Conservation (phyloP, 2,329 filamentous ascomycete genomes). For the Alternaria ventricosa region DNA sequence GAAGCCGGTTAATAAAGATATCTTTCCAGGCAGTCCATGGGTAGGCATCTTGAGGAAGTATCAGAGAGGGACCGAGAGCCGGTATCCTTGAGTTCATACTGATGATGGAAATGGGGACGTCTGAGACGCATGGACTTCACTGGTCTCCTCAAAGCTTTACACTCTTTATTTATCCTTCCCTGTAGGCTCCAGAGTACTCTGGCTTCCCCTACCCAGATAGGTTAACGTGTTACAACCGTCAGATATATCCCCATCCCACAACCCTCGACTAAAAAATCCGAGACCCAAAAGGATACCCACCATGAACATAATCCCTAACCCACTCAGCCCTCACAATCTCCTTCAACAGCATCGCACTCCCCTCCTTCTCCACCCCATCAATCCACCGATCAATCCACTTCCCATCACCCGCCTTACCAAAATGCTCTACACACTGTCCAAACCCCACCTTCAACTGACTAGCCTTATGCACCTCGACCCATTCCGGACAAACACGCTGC, state of each 20-base stretch:
- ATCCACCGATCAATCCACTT: background rate
- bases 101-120: background rate
- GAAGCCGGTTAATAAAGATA: background rate
- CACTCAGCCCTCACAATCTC: background rate
- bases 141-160: too few relatives aligned
- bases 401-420: background rate
- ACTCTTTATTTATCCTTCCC: too few relatives aligned
- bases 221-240: too few relatives aligned
- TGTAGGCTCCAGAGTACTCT: too few relatives aligned
- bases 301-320: background rate
- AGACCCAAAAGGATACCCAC: background rate
- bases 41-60: background rate
- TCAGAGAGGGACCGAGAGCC: background rate
- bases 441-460: background rate
- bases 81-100: background rate
- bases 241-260: too few relatives aligned
- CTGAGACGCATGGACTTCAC: background rate
- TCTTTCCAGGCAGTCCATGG: background rate
- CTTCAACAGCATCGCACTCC: background rate
- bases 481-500: background rate
- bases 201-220: too few relatives aligned
- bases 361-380: background rate
- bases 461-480: background rate
- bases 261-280: too few relatives aligned
- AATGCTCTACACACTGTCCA: background rate